Evolutionary conservation across 2,329 filamentous ascomycete species (phyloP), one percentile per base, ranked within the genome.

Genomic region (Phialemoniopsis sp.): DNA sequence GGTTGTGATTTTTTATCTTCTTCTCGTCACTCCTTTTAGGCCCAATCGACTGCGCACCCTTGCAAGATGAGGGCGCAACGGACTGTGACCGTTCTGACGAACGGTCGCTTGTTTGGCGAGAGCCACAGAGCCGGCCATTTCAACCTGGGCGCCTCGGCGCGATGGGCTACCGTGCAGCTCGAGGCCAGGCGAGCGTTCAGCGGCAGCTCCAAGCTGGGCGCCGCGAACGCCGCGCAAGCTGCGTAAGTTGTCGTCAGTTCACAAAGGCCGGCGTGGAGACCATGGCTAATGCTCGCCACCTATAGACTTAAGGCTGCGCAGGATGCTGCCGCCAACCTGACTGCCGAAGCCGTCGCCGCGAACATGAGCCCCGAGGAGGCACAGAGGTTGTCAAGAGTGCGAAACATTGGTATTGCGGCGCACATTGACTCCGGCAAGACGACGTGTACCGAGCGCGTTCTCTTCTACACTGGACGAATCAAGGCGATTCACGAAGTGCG

Each of bases 361-460:
- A 90, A 89, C 58, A 83, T 96, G 63, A 80, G 82, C 52, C 80
- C 87, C 26, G 78, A 82, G 44, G 93, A 98, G 67, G 82, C 80
- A 42, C 75, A 81, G 46, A 80, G 91, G 46, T 66, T 98, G 47
- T 80, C 85, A 38, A 81, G 78, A 67, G 87, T 97, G 43, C 82
- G 93, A 48, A 98, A 98, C 63, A 98, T 98, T 64, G 93, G 93
- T 67, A 98, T 98, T 70, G 93, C 93, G 56, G 93, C 93, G 50
- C 93, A 98, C 62, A 98, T 98, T 61, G 93, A 98, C 70, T 95
- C 89, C 58, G 93, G 93, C 55, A 98, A 98, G 71, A 98, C 93
- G 29, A 98, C 93, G 29, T 87, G 82, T 46, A 97, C 90, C 41
- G 93, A 98, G 69, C 87, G 93, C 63, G 89, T 98, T 33, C 84